phyloP scores from a whole-genome alignment of 371 early-diverging fungal species.

The Mortierella sp. region DNA sequence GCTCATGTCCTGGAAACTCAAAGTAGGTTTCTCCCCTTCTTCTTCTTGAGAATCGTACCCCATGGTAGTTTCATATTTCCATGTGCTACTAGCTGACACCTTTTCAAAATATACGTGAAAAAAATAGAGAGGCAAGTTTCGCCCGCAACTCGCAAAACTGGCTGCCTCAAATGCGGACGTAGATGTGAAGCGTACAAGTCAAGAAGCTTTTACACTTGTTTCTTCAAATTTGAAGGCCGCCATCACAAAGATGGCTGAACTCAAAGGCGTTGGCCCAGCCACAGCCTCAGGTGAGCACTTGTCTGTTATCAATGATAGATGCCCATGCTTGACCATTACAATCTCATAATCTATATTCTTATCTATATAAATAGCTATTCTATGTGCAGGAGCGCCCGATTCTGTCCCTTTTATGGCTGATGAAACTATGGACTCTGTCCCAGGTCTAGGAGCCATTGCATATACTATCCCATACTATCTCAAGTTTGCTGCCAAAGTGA shows the following conservation, averaged over 20 bases:
- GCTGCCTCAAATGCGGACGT: slow-evolving; percentile 37
- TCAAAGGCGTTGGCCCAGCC: slow-evolving; percentile 55
- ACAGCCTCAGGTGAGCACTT: slow-evolving; percentile 42
- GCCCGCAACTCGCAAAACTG: slow-evolving; percentile 37
- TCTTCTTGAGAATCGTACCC: neutral
- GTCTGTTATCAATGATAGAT: neutral
- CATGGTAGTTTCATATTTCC: neutral
- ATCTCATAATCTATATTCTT: neutral
- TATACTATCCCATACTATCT: slow-evolving; percentile 49
- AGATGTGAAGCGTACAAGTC: slow-evolving; percentile 32
- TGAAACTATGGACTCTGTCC: slow-evolving; percentile 55
- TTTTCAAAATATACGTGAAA: neutral
- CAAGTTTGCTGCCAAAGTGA: slow-evolving; percentile 49
- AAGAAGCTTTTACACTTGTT: slow-evolving; percentile 32
- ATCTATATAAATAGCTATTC: slow-evolving; percentile 25
- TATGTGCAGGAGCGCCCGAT: slow-evolving; percentile 44
- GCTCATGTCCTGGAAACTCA: slow-evolving; percentile 56
- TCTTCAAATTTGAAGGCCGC: slow-evolving; percentile 26
- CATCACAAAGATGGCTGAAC: slow-evolving; percentile 47
- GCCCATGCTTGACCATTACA: neutral
- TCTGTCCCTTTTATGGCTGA: slow-evolving; percentile 56
- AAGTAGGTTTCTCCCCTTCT: slow-evolving; percentile 16
- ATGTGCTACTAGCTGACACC: neutral
- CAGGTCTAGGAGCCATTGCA: slow-evolving; percentile 51
- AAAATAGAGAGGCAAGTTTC: slow-evolving; percentile 50